Percentiles rank a stretch among this genome's conserved stretches.
Evolutionary conservation across 2,329 filamentous ascomycete species (phyloP).

Genomic region (Trichoderma asperellum): DNA sequence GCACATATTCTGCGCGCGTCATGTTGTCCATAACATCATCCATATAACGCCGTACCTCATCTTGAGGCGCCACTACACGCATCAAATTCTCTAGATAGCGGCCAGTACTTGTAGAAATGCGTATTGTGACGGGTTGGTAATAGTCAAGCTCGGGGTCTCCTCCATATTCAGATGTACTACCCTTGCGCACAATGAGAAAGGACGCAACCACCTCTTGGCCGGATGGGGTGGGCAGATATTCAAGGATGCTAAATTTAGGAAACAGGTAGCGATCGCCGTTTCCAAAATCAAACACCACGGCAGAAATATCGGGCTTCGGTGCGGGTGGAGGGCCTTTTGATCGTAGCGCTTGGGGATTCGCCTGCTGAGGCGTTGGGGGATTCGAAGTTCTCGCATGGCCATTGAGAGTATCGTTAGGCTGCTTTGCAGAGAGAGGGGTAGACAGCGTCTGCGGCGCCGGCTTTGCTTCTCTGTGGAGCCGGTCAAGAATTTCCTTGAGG

Average conservation of each 20-base stretch:
- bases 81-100: conserved; percentile 64
- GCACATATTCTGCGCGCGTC: conserved; percentile 68
- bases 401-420: conserved; percentile 42
- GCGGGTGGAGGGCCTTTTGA: conserved; percentile 62
- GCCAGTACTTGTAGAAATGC: conserved; percentile 58
- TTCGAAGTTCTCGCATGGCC: conserved; percentile 36
- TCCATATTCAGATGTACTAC: conserved; percentile 66
- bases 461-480: conserved; percentile 50
- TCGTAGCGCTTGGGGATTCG: conserved; percentile 58
- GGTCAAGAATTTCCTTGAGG: conserved; percentile 57
- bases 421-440: conserved; percentile 37
- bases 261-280: conserved; percentile 78
- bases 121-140: conserved; percentile 74
- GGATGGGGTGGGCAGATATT: conserved; percentile 57
- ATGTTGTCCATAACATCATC: conserved; percentile 71
- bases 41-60: conserved; percentile 69
- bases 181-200: conserved; percentile 76
- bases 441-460: conserved; percentile 40
- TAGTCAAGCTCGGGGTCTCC: conserved; percentile 69
- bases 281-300: conserved; percentile 73
- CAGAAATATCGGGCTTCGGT: conserved; percentile 63
- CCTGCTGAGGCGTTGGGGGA: conserved; percentile 31
- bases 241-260: conserved; percentile 76
- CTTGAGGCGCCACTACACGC: conserved; percentile 63
- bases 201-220: conserved; percentile 70